A percentile compares a stretch with the other conserved stretches of the same genome.
phyloP scores from a whole-genome alignment of 169 alveolate genomes.

The Neospora caninum region DNA sequence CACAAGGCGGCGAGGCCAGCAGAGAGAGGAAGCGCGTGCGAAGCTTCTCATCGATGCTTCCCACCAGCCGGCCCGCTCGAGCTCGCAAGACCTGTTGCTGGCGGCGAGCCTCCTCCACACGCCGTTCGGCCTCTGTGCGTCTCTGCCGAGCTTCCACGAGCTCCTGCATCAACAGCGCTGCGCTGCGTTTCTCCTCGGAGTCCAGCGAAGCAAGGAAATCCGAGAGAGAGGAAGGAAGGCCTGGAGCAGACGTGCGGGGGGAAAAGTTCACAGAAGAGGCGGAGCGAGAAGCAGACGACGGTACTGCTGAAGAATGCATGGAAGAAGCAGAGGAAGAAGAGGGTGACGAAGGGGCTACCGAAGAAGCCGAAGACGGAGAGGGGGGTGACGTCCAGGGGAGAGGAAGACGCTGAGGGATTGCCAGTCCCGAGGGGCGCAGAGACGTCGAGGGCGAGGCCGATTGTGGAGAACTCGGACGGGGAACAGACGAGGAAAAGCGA shows the following conservation, averaged over 20 bases:
- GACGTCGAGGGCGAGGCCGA: too few relatives aligned
- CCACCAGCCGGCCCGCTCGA: not conserved
- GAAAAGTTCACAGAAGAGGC: not conserved
- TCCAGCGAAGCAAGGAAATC: not conserved
- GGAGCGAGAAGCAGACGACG: not conserved
- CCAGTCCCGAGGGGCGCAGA: too few relatives aligned
- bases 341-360: not conserved
- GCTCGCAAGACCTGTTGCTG: not conserved
- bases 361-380: too few relatives aligned
- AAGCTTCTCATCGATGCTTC: not conserved
- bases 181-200: not conserved
- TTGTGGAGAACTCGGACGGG: too few relatives aligned
- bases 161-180: not conserved
- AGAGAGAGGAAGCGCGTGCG: not conserved
- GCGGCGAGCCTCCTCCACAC: not conserved
- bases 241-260: not conserved
- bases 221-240: not conserved
- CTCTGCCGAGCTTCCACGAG: not conserved
- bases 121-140: not conserved
- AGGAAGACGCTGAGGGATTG: too few relatives aligned
- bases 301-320: not conserved
- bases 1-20: not conserved
- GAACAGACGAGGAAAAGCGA: too few relatives aligned
- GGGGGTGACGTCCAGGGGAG: too few relatives aligned
- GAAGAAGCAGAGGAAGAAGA: conserved; percentile 2